Evolutionary conservation across 2,329 filamentous ascomycete species (phyloP), one percentile per base, ranked within the genome.

Genomic region (Acrodontium crateriforme): DNA sequence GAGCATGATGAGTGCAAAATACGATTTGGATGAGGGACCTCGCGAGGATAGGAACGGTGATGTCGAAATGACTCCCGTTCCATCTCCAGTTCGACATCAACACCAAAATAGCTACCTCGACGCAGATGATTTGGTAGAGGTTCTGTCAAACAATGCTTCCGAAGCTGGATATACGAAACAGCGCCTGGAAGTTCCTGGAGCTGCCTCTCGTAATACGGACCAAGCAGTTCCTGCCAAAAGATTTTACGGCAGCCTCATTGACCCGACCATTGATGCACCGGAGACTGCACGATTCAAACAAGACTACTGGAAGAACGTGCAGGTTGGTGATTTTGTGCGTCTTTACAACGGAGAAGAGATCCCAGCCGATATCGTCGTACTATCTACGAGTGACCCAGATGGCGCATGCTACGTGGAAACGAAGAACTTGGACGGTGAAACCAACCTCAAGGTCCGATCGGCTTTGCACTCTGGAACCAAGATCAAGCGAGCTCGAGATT

Each of bases 321-420:
- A 85, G 45, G 89, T 98, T 6, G 89, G 89, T 25, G 89, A 98
- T 54, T 95, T 93, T 55, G 78, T 98, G 30, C 82, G 91, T 41
- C 71, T 98, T 27, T 95, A 94, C 59, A 94, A 91, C 46, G 80
- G 93, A 41, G 89, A 98, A 47, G 84, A 92, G 43, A 73, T 98
- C 14, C 91, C 89, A 2, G 87, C 89, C 25, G 89, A 98, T 55
- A 65, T 98, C 25, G 77, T 95, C 25, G 79, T 98, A 23, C 60
- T 98, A 14, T 81, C 89, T 2, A 95, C 89, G 0, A 93, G 89
- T 2, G 89, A 95, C 44, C 69, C 78, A 1, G 89, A 98, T 44
- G 89, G 89, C 27, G 82, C 82, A 19, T 98, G 89, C 56, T 98
- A 94, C 45, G 79, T 98, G 13, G 89, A 98, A 57, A 98, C 89